Base-by-base conservation (phyloP, 2,329 filamentous ascomycete species). In the Fusarium denticulatum region DNA sequence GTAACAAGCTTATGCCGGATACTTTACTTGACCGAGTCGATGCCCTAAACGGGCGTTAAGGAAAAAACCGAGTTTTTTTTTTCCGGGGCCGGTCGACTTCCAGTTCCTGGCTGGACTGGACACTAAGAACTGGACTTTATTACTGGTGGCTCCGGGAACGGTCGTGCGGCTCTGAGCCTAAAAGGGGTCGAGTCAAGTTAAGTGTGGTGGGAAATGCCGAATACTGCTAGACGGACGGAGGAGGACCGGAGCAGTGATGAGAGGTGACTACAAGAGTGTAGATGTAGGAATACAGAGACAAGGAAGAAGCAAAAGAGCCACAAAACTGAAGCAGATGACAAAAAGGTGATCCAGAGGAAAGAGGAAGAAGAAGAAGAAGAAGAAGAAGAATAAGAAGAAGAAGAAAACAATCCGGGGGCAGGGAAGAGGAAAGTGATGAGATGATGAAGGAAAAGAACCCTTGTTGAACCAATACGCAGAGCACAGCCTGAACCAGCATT, bases 1-100 rank as follows among this genome's bases (percentile, higher is more conserved):
- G 81, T 81, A 80, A 82, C 78, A 82, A 82, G 81, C 78, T 80
- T 83, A 83, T 82, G 79, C 80, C 78, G 81, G 80, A 80, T 82
- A 82, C 71, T 69, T 72, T 77, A 81, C 69, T 53, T 79, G 72
- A 74, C 76, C 72, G 73, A 78, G 68, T 78, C 69, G 75, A 66
- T 78, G 77, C 76, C 77, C 77, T 80, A 81, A 79, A 79, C 78
- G 80, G 79, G 79, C 75, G 76, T 79, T 75, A 73, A 77, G 75
- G 72, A 50, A 76, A 79, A 71, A 74, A 65, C 68, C 68, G 70
- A 70, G 45, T 71, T 78, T 78, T 75, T 78, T 77, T 77, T 78
- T 78, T 77, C 45, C 73, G 75, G 76, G 76, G 71, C 76, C 49
- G 67, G 32, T 53, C 68, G 61, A 52, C 47, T n/a, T 71, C 65